Evolutionary conservation across 2,329 filamentous ascomycete species (phyloP), one percentile per base, ranked within the genome.

Genomic region (Fusarium sambucinum): DNA sequence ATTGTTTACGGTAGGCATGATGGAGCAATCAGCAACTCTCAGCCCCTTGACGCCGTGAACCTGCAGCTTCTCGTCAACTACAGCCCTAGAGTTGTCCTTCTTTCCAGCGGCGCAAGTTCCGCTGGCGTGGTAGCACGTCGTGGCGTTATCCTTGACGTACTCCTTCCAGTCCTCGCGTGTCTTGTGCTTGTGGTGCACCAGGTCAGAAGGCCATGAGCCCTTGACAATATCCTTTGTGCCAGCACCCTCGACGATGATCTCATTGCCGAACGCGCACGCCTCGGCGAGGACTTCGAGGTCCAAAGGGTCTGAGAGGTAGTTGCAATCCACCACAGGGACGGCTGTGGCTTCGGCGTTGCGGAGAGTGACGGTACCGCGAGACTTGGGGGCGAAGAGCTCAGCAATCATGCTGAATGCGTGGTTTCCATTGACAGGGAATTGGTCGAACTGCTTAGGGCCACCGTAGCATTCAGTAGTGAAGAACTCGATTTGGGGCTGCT

Each of bases 391-490:
- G 55, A 89, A 89, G 0, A 90, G 80, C 72, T 89, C 83, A 0
- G 83, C 81, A 51, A 88, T 86, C 66, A 90, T 84, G 9, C 83
- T 83, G 64, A 90, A 90, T 1, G 83, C 84, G 62, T 86, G 81
- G 56, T 88, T 81, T 19, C 82, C 78, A 42, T 87, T 80, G 3
- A 80, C 76, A 0, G 87, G 87, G 55, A 83, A 85, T 37, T 87
- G 77, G 21, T 80, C 78, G 62, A 82, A 89, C 61, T 88, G 85
- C 66, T 87, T 87, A 0, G 87, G 87, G 0, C 86, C 86, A 6
- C 86, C 86, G 66, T 89, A 89, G 70, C 85, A 86, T 72, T 89
- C 87, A 0, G 87, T 89, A 32, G 82, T 86, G 77, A 89, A 90
- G 75, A 89, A 85, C 70, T 90, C 88, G 48, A 89, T 74, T 69